These are phyloP conservation scores for Penicillium flavigenum DNA, from an alignment of 495 filamentous ascomycete species.

Conservation along the genomic window DNA sequence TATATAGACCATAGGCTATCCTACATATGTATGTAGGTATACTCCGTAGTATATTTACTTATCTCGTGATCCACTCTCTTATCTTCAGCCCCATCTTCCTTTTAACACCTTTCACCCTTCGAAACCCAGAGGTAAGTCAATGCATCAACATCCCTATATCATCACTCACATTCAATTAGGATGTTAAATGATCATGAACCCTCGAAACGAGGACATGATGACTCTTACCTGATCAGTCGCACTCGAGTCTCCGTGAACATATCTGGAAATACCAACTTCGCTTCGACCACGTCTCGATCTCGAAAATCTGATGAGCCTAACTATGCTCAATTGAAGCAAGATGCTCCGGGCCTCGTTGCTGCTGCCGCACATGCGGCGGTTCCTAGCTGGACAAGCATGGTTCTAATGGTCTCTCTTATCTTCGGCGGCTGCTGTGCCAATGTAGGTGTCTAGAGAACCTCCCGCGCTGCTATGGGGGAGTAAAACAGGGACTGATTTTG, in stretches of 20 bases:
- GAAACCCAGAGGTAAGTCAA: neutral
- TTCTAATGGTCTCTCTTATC: constrained; percentile 79
- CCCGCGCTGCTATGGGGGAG: neutral
- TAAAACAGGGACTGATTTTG: constrained; percentile 1
- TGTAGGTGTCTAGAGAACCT: constrained; percentile 51
- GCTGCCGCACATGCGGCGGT: constrained; percentile 53
- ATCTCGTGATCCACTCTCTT: constrained; percentile 2
- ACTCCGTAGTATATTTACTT: too few species aligned
- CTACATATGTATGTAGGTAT: too few species aligned
- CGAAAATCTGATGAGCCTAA: constrained; percentile 1
- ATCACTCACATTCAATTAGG: constrained; percentile 6
- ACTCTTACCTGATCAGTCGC: constrained; percentile 13
- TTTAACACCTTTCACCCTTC: neutral
- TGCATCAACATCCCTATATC: neutral
- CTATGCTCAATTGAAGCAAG: constrained; percentile 75
- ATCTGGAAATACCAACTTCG: neutral
- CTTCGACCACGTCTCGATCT: neutral
- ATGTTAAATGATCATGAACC: constrained; percentile 29
- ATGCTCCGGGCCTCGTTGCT: constrained; percentile 35
- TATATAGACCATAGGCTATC: too few species aligned
- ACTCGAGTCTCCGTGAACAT: neutral
- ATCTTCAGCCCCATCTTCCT: constrained; percentile 4
- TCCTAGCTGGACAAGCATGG: constrained; percentile 64
- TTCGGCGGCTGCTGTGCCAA: constrained; percentile 98
- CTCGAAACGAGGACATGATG: constrained; percentile 15